A percentile compares a stretch with the other conserved stretches of the same genome.
These are phyloP conservation scores for Penicillium taxi DNA, from an alignment of 495 filamentous ascomycete genomes.

Conservation along the genomic window DNA sequence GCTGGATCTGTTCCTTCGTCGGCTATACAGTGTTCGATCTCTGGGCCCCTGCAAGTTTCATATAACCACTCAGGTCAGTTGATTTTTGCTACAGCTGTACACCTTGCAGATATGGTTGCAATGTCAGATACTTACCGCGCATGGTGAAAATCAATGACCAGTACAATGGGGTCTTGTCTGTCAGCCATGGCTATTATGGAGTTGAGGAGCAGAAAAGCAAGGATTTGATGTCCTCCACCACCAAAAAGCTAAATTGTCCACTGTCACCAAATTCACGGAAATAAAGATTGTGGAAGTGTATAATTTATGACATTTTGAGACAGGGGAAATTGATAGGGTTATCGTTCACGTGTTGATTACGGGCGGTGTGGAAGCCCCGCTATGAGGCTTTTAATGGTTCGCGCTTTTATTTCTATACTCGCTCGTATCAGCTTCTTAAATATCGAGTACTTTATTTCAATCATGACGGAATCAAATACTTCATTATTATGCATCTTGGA, in stretches of 20 bases:
- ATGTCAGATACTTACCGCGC: conserved; percentile 50
- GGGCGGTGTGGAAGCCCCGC: conserved; percentile 21
- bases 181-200: conserved; percentile 24
- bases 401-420: too few species aligned
- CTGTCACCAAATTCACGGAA: conserved; percentile 4
- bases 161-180: conserved; percentile 55
- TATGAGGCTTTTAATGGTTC: too few species aligned
- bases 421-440: too few species aligned
- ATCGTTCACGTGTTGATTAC: conserved; percentile 23
- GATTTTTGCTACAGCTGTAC: background rate
- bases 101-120: background rate
- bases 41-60: conserved; percentile 60
- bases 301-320: conserved; percentile 1
- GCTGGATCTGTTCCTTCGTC: conserved; percentile 74
- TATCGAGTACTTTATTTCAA: too few species aligned
- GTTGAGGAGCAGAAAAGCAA: conserved; percentile 2
- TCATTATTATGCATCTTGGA: too few species aligned
- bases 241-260: conserved; percentile 7
- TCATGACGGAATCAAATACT: too few species aligned
- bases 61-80: background rate
- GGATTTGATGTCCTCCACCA: conserved; percentile 10
- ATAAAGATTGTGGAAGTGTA: conserved; percentile 1
- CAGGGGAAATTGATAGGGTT: conserved; percentile 21
- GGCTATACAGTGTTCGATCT: conserved; percentile 88
- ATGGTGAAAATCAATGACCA: conserved; percentile 96